phyloP scores from a whole-genome alignment of 805 yeast species.

The Saccharomycopsis selenospora region DNA sequence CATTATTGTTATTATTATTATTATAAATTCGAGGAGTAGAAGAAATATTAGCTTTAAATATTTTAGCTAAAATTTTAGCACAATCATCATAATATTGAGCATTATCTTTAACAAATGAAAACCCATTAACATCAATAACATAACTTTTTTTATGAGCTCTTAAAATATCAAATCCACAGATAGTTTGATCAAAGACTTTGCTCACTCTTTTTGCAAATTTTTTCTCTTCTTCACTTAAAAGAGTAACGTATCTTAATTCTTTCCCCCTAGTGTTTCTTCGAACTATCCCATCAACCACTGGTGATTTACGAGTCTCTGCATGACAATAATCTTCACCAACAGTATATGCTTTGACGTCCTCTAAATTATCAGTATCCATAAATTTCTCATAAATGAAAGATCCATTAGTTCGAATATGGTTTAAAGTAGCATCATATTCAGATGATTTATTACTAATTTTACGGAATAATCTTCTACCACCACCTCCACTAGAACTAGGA shows the following conservation, averaged over 20 bases:
- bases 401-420: constrained; percentile 76
- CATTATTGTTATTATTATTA: too few relatives aligned
- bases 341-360: constrained; percentile 97
- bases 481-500: constrained; percentile 86
- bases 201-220: constrained; percentile 75
- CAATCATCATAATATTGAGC: constrained; percentile 76
- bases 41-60: constrained; percentile 37
- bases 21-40: too few relatives aligned
- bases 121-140: constrained; percentile 97
- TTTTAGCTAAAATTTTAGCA: constrained; percentile 65
- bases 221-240: constrained; percentile 66
- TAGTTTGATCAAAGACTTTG: constrained; percentile 76
- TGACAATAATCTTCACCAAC: constrained; percentile 90
- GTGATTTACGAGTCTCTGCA: constrained; percentile 97
- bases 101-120: constrained; percentile 94
- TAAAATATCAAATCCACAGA: constrained; percentile 92
- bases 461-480: constrained; percentile 89
- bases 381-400: constrained; percentile 89
- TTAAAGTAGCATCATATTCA: constrained; percentile 81
- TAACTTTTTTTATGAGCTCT: constrained; percentile 83
- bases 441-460: constrained; percentile 96
- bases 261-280: constrained; percentile 96
- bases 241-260: constrained; percentile 86
- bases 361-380: constrained; percentile 97
- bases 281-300: constrained; percentile 99